Percentiles rank a stretch among this genome's conserved stretches.
Conservation (phyloP, 1,284 basidiomycete genomes). For the Cerioporus squamosus region DNA sequence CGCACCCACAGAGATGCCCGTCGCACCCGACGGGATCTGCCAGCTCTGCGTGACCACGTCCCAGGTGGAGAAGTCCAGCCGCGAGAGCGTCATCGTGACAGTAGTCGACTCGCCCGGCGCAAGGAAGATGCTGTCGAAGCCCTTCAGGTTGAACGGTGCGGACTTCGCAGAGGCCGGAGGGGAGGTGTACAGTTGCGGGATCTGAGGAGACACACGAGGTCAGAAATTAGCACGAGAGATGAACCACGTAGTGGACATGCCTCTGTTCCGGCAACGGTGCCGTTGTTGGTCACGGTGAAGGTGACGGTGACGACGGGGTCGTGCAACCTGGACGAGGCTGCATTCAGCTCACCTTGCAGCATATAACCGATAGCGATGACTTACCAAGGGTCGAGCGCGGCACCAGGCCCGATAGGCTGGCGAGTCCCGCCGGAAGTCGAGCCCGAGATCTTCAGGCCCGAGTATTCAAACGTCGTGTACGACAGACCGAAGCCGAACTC, state of each 20-base stretch:
- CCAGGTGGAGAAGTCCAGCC: constrained; percentile 53
- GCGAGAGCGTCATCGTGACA: constrained; percentile 58
- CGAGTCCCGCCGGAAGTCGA: constrained; percentile 35
- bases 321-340: constrained; percentile 28
- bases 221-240: not conserved
- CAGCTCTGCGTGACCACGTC: constrained; percentile 32
- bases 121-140: constrained; percentile 64
- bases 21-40: constrained; percentile 29
- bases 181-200: constrained; percentile 68
- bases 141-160: constrained; percentile 65
- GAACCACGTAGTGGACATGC: constrained; percentile 15
- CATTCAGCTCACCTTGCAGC: not conserved
- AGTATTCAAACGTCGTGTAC: constrained; percentile 58
- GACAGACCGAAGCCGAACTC: constrained; percentile 65
- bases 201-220: constrained; percentile 36
- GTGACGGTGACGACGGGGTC: constrained; percentile 35
- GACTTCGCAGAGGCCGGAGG: constrained; percentile 59
- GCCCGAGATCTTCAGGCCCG: constrained; percentile 31
- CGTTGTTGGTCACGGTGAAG: constrained; percentile 40
- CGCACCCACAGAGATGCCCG: constrained; percentile 33
- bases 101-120: constrained; percentile 47
- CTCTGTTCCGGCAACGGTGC: constrained; percentile 38
- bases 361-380: not conserved
- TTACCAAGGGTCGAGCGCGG: constrained; percentile 36
- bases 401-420: constrained; percentile 32